Conservation (phyloP, 2,329 filamentous ascomycete species). For the Diaporthe aspalathi region DNA sequence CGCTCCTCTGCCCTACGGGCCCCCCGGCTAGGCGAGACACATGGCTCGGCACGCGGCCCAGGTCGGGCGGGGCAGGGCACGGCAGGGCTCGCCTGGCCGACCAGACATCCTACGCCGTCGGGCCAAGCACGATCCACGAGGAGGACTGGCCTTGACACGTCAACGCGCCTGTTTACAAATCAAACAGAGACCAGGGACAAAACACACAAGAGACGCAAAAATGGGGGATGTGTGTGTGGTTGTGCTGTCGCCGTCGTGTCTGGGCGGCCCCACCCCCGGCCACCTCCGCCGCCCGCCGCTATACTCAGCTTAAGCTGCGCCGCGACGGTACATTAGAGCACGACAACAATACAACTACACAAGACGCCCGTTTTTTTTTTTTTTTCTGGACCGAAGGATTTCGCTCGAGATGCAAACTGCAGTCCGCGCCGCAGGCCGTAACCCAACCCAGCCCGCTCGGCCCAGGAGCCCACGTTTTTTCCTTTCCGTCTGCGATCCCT, state of each 20-base stretch:
- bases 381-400: slow-evolving; percentile 11
- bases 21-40: slow-evolving; percentile 14
- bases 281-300: background rate
- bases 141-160: background rate
- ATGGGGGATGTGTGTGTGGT: too few species aligned
- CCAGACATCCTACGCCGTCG: background rate
- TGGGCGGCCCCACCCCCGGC: background rate
- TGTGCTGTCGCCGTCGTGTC: background rate
- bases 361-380: too few species aligned
- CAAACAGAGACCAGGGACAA: background rate
- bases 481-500: background rate
- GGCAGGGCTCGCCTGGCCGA: background rate
- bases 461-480: slow-evolving; percentile 13
- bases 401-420: background rate
- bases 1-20: background rate
- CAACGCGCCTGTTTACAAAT: background rate
- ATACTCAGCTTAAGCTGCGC: slow-evolving; percentile 12
- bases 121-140: slow-evolving; percentile 3
- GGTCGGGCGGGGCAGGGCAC: background rate
- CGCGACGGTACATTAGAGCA: background rate
- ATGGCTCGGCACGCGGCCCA: background rate
- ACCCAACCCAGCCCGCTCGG: slow-evolving; percentile 16
- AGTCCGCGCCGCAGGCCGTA: slow-evolving; percentile 14
- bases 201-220: background rate
- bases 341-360: background rate